These are phyloP conservation scores for Knoxdaviesia proteae DNA, from an alignment of 2,329 filamentous ascomycete genomes.

Conservation along the genomic window DNA sequence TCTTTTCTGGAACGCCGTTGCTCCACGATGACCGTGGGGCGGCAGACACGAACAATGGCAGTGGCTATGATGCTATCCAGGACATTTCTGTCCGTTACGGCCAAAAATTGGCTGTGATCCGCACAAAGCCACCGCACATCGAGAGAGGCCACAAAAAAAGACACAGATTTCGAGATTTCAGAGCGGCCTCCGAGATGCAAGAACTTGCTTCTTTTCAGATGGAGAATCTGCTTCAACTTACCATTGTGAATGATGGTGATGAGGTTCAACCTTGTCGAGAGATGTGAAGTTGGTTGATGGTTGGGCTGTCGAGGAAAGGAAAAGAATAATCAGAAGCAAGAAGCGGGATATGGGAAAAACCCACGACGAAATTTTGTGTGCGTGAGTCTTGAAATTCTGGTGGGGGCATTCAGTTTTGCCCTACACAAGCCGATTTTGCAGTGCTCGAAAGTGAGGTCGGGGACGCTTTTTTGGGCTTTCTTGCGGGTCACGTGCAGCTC, in stretches of 20 bases:
- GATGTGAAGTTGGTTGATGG: conserved; percentile 1
- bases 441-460: conserved; percentile 11
- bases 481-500: conserved; percentile 9
- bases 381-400: conserved; percentile 12
- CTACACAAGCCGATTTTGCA: conserved; percentile 12
- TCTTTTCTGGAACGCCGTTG: conserved; percentile 15
- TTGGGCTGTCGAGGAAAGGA: too few species aligned
- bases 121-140: too few species aligned
- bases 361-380: not conserved
- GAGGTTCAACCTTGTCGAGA: conserved; percentile 6
- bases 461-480: conserved; percentile 13
- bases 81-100: conserved; percentile 18
- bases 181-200: too few species aligned
- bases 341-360: too few species aligned
- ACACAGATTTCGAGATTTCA: too few species aligned
- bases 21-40: too few species aligned
- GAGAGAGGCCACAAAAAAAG: too few species aligned
- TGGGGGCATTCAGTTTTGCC: conserved; percentile 19
- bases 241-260: conserved; percentile 35
- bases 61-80: conserved; percentile 4
- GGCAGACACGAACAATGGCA: too few species aligned
- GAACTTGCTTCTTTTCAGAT: too few species aligned
- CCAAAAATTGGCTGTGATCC: too few species aligned
- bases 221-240: conserved; percentile 24
- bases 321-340: too few species aligned